phyloP scores from a whole-genome alignment of 495 filamentous ascomycete genomes.

The Penicillium macrosclerotiorum region DNA sequence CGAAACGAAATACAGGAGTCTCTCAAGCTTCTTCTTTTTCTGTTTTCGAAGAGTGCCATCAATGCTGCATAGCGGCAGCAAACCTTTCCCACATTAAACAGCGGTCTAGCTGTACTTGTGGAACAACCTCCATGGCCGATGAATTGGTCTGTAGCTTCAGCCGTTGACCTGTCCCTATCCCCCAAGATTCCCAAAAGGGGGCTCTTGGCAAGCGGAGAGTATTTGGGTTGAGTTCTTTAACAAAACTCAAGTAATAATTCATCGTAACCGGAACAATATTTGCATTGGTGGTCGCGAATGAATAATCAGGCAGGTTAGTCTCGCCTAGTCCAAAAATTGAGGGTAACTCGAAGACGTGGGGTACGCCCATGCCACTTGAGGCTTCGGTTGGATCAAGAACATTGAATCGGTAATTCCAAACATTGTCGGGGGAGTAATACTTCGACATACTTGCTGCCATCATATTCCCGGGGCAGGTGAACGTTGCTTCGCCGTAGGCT shows the following conservation, averaged over 20 bases:
- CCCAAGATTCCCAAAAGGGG: constrained; percentile 41
- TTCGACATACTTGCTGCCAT: constrained; percentile 38
- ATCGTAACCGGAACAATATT: not conserved
- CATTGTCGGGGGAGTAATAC: constrained; percentile 16
- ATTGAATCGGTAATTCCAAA: constrained; percentile 2
- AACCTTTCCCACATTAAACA: not conserved
- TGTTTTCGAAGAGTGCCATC: too few species aligned
- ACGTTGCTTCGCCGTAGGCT: constrained; percentile 61
- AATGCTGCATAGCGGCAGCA: not conserved
- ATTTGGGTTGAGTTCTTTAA: not conserved
- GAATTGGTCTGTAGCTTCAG: constrained; percentile 48
- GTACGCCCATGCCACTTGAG: not conserved
- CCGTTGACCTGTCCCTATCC: constrained; percentile 9
- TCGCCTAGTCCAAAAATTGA: not conserved
- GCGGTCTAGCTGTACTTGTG: constrained; percentile 20
- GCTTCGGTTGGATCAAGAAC: not conserved
- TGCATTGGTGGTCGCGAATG: not conserved
- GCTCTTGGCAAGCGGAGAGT: constrained; percentile 1
- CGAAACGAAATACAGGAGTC: too few species aligned
- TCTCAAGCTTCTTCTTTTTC: too few species aligned
- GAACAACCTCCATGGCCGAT: constrained; percentile 52
- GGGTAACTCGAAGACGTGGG: not conserved
- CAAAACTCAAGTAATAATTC: constrained; percentile 2
- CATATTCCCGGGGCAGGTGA: constrained; percentile 52
- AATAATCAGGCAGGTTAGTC: not conserved